Evolutionary conservation across 2,329 filamentous ascomycete species (phyloP), one percentile per base, ranked within the genome.

Genomic region (Cladorrhinum sp.): DNA sequence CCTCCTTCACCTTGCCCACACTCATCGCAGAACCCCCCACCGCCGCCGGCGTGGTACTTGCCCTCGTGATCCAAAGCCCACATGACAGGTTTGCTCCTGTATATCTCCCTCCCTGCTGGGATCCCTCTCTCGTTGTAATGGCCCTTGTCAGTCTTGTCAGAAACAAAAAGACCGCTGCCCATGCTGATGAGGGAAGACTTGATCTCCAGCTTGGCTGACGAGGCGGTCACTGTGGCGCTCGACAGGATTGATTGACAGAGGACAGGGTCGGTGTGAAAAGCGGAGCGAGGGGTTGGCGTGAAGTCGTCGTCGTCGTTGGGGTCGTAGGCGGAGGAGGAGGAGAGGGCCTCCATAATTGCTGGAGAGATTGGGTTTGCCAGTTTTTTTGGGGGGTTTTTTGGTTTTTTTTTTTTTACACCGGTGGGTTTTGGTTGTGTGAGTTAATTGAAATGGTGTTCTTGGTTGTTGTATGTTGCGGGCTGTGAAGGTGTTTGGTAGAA

Each of bases 121-220:
- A 72, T 60, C 20, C 52, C 32, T 22, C 45, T 10, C 3, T 13
- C 50, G 22, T 51, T 16, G 22, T 51, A 22, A 10, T 29, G 24
- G 20, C 18, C 18, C 9, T 50, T 16, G 5, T 25, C 6, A 3
- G 45, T 8, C 2, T 6, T 18, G 8, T 52, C 55, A 2, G 36
- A 49, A 7, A 62, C 55, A 18, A 72, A 71, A n/a, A 73, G 61
- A 0, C 70, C 71, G 1, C 67, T 69, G 7, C 70, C 68, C 7
- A 62, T 60, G 41, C 58, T 52, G 27, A 72, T 65, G 6, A 16
- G 24, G 2, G 70, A 71, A 1, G 59, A 51, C 22, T 52, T 51
- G 24, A 69, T 68, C 10, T 29, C 54, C 10, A 69, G 62, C 4
- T 62, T 50, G 23, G 61, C 29, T 1, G 58, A n/a, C n/a, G n/a